phyloP scores from a whole-genome alignment of 1,139 yeast genomes.

The Yamadazyma triangularis region DNA sequence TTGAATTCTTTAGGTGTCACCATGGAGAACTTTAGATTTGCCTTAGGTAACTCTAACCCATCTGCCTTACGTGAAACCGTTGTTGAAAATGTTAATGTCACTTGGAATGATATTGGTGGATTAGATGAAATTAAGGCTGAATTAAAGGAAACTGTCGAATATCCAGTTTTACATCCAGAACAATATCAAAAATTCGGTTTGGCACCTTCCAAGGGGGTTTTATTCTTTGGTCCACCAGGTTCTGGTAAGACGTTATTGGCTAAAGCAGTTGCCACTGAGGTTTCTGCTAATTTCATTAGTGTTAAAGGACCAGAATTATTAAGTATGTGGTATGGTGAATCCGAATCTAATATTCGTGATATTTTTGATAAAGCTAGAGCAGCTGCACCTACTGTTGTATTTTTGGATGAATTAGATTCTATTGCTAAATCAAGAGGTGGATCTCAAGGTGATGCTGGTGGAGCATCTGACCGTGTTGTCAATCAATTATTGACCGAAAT shows the following conservation, averaged over 20 bases:
- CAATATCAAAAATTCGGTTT: slow-evolving; percentile 97
- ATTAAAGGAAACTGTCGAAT: slow-evolving; percentile 97
- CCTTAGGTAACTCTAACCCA: slow-evolving; percentile 97
- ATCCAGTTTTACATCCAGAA: slow-evolving; percentile 98
- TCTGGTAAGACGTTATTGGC: slow-evolving; percentile 98
- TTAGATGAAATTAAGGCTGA: slow-evolving; percentile 93
- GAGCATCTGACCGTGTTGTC: slow-evolving; percentile 97
- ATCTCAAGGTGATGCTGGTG: slow-evolving; percentile 79
- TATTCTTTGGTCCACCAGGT: slow-evolving; percentile 99
- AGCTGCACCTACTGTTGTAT: slow-evolving; percentile 97
- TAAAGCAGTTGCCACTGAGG: slow-evolving; percentile 98
- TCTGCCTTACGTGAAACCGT: slow-evolving; percentile 99
- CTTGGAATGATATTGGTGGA: slow-evolving; percentile 98
- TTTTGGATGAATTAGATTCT: slow-evolving; percentile 95
- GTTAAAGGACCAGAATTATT: slow-evolving; percentile 97
- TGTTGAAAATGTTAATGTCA: slow-evolving; percentile 95
- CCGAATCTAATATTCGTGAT: slow-evolving; percentile 95
- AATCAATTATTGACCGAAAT: slow-evolving; percentile 96
- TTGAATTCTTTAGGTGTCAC: slow-evolving; percentile 96
- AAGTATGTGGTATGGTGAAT: slow-evolving; percentile 99
- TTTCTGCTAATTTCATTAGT: slow-evolving; percentile 91
- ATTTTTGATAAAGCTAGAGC: slow-evolving; percentile 98
- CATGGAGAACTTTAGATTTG: slow-evolving; percentile 98
- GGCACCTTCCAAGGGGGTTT: slow-evolving; percentile 96
- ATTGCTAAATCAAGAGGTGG: slow-evolving; percentile 98